Conservation (phyloP, 208 protist genomes). For the Naegleria gruberi region DNA sequence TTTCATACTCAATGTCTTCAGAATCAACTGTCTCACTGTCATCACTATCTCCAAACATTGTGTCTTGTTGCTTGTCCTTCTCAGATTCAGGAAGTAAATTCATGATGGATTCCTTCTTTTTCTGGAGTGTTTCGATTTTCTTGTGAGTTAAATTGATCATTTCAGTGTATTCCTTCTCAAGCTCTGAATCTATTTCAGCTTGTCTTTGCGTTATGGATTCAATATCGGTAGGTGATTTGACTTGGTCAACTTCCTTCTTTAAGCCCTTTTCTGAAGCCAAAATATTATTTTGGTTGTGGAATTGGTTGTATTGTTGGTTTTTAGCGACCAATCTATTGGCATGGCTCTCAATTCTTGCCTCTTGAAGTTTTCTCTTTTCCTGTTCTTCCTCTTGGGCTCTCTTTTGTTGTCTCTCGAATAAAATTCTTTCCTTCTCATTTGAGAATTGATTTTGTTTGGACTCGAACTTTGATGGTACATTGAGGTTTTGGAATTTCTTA, state of each 20-base stretch:
- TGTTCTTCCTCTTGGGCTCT: neutral
- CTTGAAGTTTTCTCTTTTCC: neutral
- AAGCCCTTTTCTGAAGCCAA: neutral
- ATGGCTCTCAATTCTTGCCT: neutral
- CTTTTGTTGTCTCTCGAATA: neutral
- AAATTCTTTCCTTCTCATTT: neutral
- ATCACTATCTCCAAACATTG: neutral
- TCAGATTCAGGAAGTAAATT: neutral
- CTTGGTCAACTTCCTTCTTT: neutral
- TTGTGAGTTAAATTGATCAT: neutral
- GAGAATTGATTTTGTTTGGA: neutral
- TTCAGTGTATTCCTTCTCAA: neutral
- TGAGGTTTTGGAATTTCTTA: neutral
- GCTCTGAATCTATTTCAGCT: neutral
- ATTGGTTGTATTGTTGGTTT: neutral
- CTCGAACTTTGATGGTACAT: neutral
- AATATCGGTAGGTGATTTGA: neutral
- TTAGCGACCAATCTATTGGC: neutral
- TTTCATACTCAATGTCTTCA: neutral
- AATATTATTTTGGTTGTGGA: neutral
- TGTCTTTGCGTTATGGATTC: neutral
- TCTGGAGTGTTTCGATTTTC: neutral
- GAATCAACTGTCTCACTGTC: neutral
- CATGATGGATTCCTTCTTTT: neutral
- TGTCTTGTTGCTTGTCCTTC: neutral